Base-by-base conservation (phyloP, 768 basidiomycete species). In the Tylopilus sp. region DNA sequence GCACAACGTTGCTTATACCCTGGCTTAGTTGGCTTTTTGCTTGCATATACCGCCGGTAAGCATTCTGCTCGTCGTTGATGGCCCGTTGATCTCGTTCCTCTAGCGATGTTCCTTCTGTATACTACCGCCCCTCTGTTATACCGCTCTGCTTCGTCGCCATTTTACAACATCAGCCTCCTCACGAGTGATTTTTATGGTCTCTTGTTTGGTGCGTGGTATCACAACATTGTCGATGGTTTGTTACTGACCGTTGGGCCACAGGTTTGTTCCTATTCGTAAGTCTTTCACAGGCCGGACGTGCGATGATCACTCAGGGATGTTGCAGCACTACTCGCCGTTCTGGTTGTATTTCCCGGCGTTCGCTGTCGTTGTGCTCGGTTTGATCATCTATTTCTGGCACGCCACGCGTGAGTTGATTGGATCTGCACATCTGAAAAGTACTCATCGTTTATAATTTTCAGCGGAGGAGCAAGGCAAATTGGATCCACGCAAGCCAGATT, bases 341-440 rank as follows among this genome's bases (percentile, higher is more conserved):
- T 94, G 91, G 90, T 78, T 94, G 16, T 93, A 94, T 76, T 94
- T 94, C 71, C 73, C 85, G 55, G 79, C 92, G 0, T 94, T 87
- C 62, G 77, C 70, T 1, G 75, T 92, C 14, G 83, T 92, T 55
- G 66, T 93, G 40, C 30, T 73, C 13, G 92, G 92, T 4, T 78
- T 94, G 6, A 73, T 94, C 62, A 79, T 85, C 33, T 94, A 93
- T 71, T 93, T 93, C 75, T 94, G 92, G 90, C 74, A 80, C 67
- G 81, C 86, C 8, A 85, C 85, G 31, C 91, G 90, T 92, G 73
- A 63, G 90, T 78, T 19, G 21, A 31, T 47, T 45, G 30, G n/a
- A 33, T 25, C 25, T 48, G 28, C 45, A 10, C 21, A 10, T 19
- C 14, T 29, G 11, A 33, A 3, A 29, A 13, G 45, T 40, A 48